Conservation (phyloP, 1,284 basidiomycete genomes). For the Tilletiaria anomala region DNA sequence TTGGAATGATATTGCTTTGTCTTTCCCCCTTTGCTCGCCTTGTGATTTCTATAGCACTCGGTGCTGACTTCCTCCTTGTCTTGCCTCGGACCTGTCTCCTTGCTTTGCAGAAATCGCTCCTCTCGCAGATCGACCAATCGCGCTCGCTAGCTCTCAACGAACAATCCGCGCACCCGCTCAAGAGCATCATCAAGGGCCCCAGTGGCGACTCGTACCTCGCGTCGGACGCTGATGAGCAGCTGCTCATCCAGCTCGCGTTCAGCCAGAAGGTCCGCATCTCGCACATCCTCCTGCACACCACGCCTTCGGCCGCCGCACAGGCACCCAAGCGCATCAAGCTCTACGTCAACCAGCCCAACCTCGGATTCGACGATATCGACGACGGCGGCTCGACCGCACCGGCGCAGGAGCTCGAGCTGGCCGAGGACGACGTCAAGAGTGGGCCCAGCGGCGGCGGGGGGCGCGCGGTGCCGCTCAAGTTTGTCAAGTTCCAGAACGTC, state of each 20-base stretch:
- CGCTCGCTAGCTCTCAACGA: constrained; percentile 81
- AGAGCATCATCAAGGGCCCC: constrained; percentile 44
- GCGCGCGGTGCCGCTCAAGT: constrained; percentile 51
- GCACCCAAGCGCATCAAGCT: constrained; percentile 18
- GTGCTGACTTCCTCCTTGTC: too few species aligned
- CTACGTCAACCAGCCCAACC: constrained; percentile 36
- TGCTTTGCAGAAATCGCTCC: too few species aligned
- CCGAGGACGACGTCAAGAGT: constrained; percentile 28
- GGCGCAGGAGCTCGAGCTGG: constrained; percentile 41
- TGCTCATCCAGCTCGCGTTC: constrained; percentile 49
- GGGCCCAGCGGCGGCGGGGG: constrained; percentile 40
- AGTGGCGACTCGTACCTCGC: constrained; percentile 51
- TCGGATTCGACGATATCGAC: constrained; percentile 41
- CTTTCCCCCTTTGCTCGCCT: too few species aligned
- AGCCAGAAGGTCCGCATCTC: constrained; percentile 62
- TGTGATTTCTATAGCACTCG: too few species aligned
- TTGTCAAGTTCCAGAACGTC: constrained; percentile 65
- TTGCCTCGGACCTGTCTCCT: too few species aligned
- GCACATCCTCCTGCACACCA: constrained; percentile 52
- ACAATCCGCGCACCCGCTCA: constrained; percentile 49
- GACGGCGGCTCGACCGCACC: constrained; percentile 37
- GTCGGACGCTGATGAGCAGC: constrained; percentile 66
- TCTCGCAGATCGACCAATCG: too few species aligned
- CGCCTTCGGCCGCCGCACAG: constrained; percentile 7
- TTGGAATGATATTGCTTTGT: too few species aligned